Base-by-base conservation (phyloP, 2,329 filamentous ascomycete genomes). In the Sphaerulina musiva region DNA sequence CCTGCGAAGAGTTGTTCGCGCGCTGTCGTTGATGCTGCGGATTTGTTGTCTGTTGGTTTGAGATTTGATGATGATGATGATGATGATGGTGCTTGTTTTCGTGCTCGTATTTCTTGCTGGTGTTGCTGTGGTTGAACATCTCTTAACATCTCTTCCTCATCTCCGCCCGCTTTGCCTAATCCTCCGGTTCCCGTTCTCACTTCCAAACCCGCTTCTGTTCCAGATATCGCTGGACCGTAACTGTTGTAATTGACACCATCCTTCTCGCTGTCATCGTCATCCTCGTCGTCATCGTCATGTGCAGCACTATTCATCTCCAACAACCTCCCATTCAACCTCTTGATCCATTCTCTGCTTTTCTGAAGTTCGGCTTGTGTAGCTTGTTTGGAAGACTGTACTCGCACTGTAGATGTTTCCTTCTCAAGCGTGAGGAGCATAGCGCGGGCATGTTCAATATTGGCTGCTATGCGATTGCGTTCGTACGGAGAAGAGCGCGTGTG, bases 371-470 rank as follows among this genome's bases (percentile, higher is more conserved):
- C 71, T 68, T 89, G 85, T 14, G 79, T 68, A 54, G 84, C 79
- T 58, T 82, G 76, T 62, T 82, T 80, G 55, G 79, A 80, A 4
- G 76, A 69, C 53, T 79, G 78, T 32, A 79, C 73, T 66, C 84
- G 84, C 58, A 83, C 72, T n/a, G 71, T 74, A 11, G 80, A 70
- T 5, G 82, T 78, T 62, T 86, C 81, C 63, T 88, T 85, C 68
- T 90, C 87, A 41, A 89, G 78, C 55, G 79, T 83, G 17, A 85
- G 79, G 53, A 91, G 80, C 31, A 87, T 77, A 0, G 77, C 78
- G 40, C 83, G 81, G 17, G 87, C 87, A 67, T 87, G 82, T 61
- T 86, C 80, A 57, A 92, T 75, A 64, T 89, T 91, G 59, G 78
- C 76, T 60, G 72, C 73, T 31, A 78, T 76, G 64, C 80, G 81